Percentiles rank a stretch among this genome's conserved stretches.
These are phyloP conservation scores for Sungouiozyma intestinalis DNA, from an alignment of 805 yeast genomes.

Conservation along the genomic window DNA sequence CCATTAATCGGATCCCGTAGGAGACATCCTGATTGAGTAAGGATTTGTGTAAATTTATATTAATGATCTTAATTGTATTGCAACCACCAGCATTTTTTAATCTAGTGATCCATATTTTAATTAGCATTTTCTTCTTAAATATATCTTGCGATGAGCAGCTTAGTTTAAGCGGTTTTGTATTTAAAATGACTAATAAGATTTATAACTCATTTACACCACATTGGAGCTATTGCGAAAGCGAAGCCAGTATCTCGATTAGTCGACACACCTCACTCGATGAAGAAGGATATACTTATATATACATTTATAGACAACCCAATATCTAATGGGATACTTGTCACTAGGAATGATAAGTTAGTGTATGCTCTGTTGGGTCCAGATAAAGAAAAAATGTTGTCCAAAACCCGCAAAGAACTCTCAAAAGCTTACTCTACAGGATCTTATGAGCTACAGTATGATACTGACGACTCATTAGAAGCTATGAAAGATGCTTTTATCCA, in stretches of 20 bases:
- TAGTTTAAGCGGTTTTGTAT: too few species aligned
- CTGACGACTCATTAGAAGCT: not conserved
- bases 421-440: constrained; percentile 1
- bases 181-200: too few species aligned
- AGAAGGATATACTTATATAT: constrained; percentile 7
- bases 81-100: not conserved
- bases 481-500: not conserved
- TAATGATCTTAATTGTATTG: not conserved
- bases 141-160: too few species aligned
- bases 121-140: too few species aligned
- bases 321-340: constrained; percentile 10
- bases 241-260: too few species aligned
- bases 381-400: constrained; percentile 6
- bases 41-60: not conserved
- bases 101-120: too few species aligned
- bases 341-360: constrained; percentile 9
- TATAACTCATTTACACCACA: not conserved
- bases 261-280: constrained; percentile 1
- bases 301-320: constrained; percentile 8
- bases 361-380: constrained; percentile 13
- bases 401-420: constrained; percentile 7
- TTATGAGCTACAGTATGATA: not conserved
- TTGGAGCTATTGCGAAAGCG: not conserved
- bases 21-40: not conserved
- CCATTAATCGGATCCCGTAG: not conserved